Evolutionary conservation across 2,329 filamentous ascomycete species (phyloP).

Genomic region (Colletotrichum horii): DNA sequence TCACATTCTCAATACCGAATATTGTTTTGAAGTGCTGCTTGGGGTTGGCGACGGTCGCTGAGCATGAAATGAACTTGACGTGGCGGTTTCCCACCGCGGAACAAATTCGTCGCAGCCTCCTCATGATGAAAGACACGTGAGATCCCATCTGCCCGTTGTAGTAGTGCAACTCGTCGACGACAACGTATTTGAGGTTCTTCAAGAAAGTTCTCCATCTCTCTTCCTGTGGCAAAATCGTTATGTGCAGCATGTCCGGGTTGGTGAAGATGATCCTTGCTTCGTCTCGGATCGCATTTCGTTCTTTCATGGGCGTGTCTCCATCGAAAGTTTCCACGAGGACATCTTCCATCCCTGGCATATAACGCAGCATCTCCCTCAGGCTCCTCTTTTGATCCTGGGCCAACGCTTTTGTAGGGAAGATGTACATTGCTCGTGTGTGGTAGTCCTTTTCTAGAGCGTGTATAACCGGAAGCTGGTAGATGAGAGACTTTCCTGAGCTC

Average conservation of each 20-base stretch:
- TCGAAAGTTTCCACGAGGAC: slow-evolving; percentile 92
- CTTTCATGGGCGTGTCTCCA: slow-evolving; percentile 86
- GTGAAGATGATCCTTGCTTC: slow-evolving; percentile 94
- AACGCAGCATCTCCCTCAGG: slow-evolving; percentile 81
- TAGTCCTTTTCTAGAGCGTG: slow-evolving; percentile 82
- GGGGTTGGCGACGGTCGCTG: slow-evolving; percentile 94
- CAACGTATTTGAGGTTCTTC: slow-evolving; percentile 88
- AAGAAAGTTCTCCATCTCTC: slow-evolving; percentile 87
- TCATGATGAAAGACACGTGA: slow-evolving; percentile 94
- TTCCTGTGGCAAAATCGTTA: slow-evolving; percentile 92
- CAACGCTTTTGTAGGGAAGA: slow-evolving; percentile 96
- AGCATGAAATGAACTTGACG: slow-evolving; percentile 93
- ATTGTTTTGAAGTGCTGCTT: slow-evolving; percentile 90
- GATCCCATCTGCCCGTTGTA: slow-evolving; percentile 96
- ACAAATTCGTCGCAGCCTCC: slow-evolving; percentile 84
- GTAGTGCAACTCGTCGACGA: slow-evolving; percentile 91
- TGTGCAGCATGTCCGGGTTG: slow-evolving; percentile 96
- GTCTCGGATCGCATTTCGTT: slow-evolving; percentile 81
- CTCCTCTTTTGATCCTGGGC: slow-evolving; percentile 94
- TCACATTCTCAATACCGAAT: slow-evolving; percentile 86
- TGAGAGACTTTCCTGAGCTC: slow-evolving; percentile 96
- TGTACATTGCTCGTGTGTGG: slow-evolving; percentile 88
- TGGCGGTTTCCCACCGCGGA: slow-evolving; percentile 85
- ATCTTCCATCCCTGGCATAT: slow-evolving; percentile 78
- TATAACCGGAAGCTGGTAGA: slow-evolving; percentile 93